Evolutionary conservation across 2,329 filamentous ascomycete species (phyloP), one percentile per base, ranked within the genome.

Genomic region (Apiospora phragmitis): DNA sequence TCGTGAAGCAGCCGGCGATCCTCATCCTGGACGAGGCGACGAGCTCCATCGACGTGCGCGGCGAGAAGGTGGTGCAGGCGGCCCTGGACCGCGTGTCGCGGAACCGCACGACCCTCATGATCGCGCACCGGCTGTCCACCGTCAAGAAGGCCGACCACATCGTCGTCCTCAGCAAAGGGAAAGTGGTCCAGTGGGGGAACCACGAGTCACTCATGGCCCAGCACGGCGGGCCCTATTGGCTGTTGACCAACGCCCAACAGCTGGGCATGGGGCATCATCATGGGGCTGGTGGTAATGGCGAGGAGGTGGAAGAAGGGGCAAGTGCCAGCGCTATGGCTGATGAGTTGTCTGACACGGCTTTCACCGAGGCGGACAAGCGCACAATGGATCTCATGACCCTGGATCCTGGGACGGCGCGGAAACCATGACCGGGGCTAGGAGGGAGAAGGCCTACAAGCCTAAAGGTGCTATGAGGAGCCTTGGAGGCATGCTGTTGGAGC

Each of bases 91-190:
- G 80, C 32, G 81, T 87, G 8, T 85, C 83, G 26, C 79, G 80
- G 4, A 85, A 85, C 2, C 82, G 86, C 42, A 88, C 86, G 0
- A 88, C 86, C 0, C 85, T 88, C 69, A 86, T 85, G 1, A 86
- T 88, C n/a, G 86, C 86, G 75, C 88, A 90, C 74, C 83, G 88
- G 75, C 86, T 99, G 9, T 97, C 94, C 0, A 99, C 95, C 8
- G 97, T 98, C 84, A 94, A 91, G 81, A 91, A 94, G 72, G 95
- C 95, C 0, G 93, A 98, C 81, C 97, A 97, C 77, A 99, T 99
- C 75, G 93, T 98, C 18, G 95, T 98, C 73, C 95, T 99, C 91
- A 88, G 90, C 6, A 83, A 90, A 72, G 95, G 95, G 18, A 84
- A 86, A 21, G 96, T 99, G 71, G 87, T 97, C 11, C 96, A 99